Evolutionary conservation across 306 rosid species (phyloP), one percentile per base, ranked within the genome.

Genomic region (Trifolium pratense): DNA sequence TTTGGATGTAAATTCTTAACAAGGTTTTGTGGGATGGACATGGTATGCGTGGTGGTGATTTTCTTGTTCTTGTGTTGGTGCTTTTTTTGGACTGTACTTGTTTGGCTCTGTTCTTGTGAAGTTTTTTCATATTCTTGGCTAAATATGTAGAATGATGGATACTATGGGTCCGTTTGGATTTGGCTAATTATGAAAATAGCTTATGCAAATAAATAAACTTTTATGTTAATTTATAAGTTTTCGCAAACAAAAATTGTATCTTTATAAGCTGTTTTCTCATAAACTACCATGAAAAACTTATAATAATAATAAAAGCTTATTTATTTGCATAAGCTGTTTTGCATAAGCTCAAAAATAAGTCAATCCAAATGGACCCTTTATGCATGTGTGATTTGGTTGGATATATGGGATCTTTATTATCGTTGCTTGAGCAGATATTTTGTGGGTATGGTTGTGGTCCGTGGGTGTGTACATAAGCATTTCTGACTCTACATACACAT

Each of bases 311-410:
- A 21, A 21, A 21, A 21, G 2, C 25, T 21, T 21, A 21, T 21
- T 21, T 21, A 21, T 21, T 21, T 21, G 25, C 25, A 21, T 21
- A 21, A 21, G 25, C 2, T 21, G 25, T 21, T 21, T 21, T 2
- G 1, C 25, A 21, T 21, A 21, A 21, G 25, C 2, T 21, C 25
- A 21, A 21, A 21, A 21, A 21, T 21, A 21, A 21, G 25, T 21
- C 25, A 21, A 1, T 21, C 2, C 25, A 21, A 21, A 21, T 21
- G 25, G 25, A 2, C 25, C 25, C 25, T 21, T n/a, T 59, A 18
- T 52, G 2, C 59, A 51, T 62, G 49, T 37, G 49, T 39, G 51
- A 64, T 66, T 61, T 76, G 5, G 71, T 79, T 67, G 76, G 56
- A 56, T 20, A 26, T 52, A 5, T n/a, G 3, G n/a, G 36, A 6